Base-by-base conservation (phyloP, 495 filamentous ascomycete species). In the Penicillium salamii region DNA sequence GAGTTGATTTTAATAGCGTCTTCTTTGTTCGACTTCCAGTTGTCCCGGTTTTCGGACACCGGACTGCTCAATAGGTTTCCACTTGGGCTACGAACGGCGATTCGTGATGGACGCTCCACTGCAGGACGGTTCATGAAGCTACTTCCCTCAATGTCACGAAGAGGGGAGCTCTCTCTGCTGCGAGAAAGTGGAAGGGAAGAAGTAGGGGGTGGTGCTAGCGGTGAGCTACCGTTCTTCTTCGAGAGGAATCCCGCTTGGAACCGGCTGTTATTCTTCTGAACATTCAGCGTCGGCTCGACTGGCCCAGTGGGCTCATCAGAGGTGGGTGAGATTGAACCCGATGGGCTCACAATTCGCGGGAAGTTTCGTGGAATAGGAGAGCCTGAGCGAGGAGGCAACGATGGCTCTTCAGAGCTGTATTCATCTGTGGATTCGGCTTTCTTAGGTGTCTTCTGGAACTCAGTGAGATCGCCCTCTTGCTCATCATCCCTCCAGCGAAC, bases 401-500 rank as follows among this genome's bases (percentile, higher is more conserved):
- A 39, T 17, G 62, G 66, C 46, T 82, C 78, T 12, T 72, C 66
- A 0, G 78, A 78, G 21, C 81, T 77, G 11, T 51, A 56, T 44
- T 81, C 78, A n/a, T 79, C 80, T 4, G 72, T 69, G 29, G 53
- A 54, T 1, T 54, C 46, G 7, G 61, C 58, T 59, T 82, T 87
- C 58, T 88, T 76, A 20, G 90, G 92, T 4, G 91, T 95, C 68
- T 88, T 88, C 62, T 91, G 86, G 53, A 90, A 95, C 59, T 96
- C 92, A 45, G 89, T 88, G 23, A 97, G 70, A 24, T 84, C 78
- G 8, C 89, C 90, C 59, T 97, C 86, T 21, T 83, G 80, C 42
- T 87, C 87, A 57, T 97, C 93, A 61, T 98, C 93, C 38, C 87
- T 84, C 95, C 95, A 98, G 45, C 91, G 79, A 12, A 98, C 93